Percentiles rank a stretch among this genome's conserved stretches.
These are phyloP conservation scores for Diaporthe humulicola DNA, from an alignment of 2,329 filamentous ascomycete species.

Conservation along the genomic window DNA sequence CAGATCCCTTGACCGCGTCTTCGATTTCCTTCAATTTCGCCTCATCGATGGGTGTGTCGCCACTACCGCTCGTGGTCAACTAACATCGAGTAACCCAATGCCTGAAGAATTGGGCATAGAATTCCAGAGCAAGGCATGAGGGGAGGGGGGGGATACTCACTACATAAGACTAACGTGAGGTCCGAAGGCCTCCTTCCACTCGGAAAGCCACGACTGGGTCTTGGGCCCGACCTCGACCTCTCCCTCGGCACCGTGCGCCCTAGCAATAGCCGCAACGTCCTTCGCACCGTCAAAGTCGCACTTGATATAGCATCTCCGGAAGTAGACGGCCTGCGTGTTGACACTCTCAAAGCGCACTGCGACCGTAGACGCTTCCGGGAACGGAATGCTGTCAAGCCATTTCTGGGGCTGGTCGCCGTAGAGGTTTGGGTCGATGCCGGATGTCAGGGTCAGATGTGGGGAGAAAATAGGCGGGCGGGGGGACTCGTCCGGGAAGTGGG, in stretches of 20 bases:
- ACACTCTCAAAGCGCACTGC: slow-evolving; percentile 43
- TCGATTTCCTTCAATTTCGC: slow-evolving; percentile 43
- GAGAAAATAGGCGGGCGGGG: slow-evolving; percentile 44
- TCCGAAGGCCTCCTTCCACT: slow-evolving; percentile 47
- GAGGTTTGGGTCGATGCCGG: slow-evolving; percentile 43
- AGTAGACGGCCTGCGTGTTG: slow-evolving; percentile 47
- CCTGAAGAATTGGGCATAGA: too few relatives aligned
- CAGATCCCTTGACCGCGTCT: slow-evolving; percentile 44
- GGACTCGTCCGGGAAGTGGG: slow-evolving; percentile 43
- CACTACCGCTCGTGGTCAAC: slow-evolving; percentile 41
- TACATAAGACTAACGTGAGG: slow-evolving; percentile 52
- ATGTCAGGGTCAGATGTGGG: slow-evolving; percentile 50
- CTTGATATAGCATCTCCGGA: slow-evolving; percentile 47
- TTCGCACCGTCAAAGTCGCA: slow-evolving; percentile 44
- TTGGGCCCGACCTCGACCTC: slow-evolving; percentile 40
- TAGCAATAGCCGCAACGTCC: slow-evolving; percentile 45
- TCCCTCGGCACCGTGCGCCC: slow-evolving; percentile 45
- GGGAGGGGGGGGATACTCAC: slow-evolving; percentile 43
- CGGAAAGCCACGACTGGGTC: slow-evolving; percentile 45
- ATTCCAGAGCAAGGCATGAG: background rate
- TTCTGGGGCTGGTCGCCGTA: slow-evolving; percentile 46
- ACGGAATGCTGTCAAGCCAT: slow-evolving; percentile 47
- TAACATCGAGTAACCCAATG: too few relatives aligned
- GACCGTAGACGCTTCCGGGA: slow-evolving; percentile 35
- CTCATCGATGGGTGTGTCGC: slow-evolving; percentile 44